These are phyloP conservation scores for Acanthamoeba triangularis DNA, from an alignment of 208 protist species.

Conservation along the genomic window DNA sequence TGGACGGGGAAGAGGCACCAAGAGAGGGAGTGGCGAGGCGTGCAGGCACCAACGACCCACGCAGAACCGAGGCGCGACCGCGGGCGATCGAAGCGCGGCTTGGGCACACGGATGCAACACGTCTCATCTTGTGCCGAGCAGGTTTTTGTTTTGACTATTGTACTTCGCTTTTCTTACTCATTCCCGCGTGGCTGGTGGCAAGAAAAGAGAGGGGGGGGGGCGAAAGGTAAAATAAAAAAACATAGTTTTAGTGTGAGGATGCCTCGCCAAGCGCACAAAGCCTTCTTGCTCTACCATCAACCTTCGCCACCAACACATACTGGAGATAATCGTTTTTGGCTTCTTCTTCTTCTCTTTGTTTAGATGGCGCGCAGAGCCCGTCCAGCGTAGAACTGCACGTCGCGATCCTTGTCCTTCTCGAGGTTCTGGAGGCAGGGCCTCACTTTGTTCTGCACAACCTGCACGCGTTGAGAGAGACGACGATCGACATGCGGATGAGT, in stretches of 20 bases:
- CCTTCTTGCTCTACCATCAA: neutral
- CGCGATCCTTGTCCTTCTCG: constrained; percentile 88
- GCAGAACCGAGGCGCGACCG: neutral
- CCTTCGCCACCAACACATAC: neutral
- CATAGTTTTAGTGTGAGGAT: neutral
- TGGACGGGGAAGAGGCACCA: too few species aligned
- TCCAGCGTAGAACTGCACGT: constrained; percentile 92
- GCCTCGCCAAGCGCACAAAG: neutral
- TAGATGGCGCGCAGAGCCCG: constrained; percentile 85
- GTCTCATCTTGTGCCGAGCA: neutral
- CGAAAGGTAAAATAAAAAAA: neutral
- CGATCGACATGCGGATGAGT: neutral
- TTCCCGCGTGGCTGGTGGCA: neutral
- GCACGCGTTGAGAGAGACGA: neutral
- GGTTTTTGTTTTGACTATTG: neutral
- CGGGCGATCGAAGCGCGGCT: neutral
- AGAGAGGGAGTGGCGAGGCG: too few species aligned
- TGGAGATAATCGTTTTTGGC: neutral
- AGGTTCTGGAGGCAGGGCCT: constrained; percentile 87
- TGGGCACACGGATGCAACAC: neutral
- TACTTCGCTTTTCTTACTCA: neutral
- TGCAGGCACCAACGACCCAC: too few species aligned
- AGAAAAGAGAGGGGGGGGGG: neutral
- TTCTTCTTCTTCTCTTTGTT: neutral
- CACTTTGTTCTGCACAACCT: constrained; percentile 83